Conservation (phyloP, 2,329 filamentous ascomycete genomes). For the Aspergillus cejpii region DNA sequence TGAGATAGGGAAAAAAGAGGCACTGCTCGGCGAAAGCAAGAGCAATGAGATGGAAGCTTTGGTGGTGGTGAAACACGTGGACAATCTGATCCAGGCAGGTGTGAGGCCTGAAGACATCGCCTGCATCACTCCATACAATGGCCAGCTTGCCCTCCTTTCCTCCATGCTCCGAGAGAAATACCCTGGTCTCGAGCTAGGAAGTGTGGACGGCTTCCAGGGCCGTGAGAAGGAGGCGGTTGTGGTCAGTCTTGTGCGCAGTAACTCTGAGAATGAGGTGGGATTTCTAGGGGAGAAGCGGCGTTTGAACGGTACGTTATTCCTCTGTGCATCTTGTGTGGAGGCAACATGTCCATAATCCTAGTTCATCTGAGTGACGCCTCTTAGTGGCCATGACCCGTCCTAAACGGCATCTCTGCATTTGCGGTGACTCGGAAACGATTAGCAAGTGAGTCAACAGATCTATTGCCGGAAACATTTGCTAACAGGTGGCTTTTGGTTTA, state of each 20-base stretch:
- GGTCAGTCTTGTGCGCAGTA: conserved; percentile 89
- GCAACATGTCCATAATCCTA: background rate
- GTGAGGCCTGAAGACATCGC: conserved; percentile 79
- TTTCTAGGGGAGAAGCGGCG: conserved; percentile 88
- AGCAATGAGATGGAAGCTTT: conserved; percentile 86
- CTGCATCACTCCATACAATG: conserved; percentile 93
- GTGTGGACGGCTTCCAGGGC: conserved; percentile 94
- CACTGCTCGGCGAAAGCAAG: conserved; percentile 66
- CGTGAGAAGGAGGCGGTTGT: conserved; percentile 94
- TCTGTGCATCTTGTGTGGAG: background rate
- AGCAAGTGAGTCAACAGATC: conserved; percentile 59
- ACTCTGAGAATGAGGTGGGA: conserved; percentile 76
- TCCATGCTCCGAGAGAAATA: conserved; percentile 70
- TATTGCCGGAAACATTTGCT: background rate
- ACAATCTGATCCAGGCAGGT: conserved; percentile 67
- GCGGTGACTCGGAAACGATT: conserved; percentile 92
- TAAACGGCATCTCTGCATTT: conserved; percentile 79
- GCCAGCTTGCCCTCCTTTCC: conserved; percentile 74
- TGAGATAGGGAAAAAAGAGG: conserved; percentile 49
- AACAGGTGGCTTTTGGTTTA: conserved; percentile 10
- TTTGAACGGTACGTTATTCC: conserved; percentile 66
- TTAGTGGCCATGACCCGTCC: conserved; percentile 94
- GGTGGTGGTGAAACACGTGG: conserved; percentile 71
- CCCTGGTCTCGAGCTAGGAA: conserved; percentile 85
- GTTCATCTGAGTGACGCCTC: conserved; percentile 1